These are phyloP conservation scores for Dorcoceras hygrometricum DNA, from an alignment of 257 asterid species.

Conservation along the genomic window DNA sequence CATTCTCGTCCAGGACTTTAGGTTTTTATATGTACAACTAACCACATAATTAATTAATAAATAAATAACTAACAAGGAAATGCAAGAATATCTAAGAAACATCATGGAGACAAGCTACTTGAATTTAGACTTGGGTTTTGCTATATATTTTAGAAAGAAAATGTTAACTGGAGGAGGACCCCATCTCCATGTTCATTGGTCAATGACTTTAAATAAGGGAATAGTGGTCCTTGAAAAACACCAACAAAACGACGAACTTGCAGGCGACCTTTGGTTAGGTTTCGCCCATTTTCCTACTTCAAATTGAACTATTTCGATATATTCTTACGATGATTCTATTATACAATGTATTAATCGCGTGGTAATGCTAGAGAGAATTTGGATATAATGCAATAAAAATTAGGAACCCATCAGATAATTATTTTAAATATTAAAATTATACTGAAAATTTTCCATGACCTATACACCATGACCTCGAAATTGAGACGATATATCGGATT, in stretches of 20 bases:
- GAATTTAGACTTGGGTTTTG: neutral
- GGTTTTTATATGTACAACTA: neutral
- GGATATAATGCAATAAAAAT: too few species aligned
- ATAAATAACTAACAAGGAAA: too few species aligned
- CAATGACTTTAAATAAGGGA: slow-evolving; percentile 16
- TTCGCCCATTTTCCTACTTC: neutral
- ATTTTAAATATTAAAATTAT: too few species aligned
- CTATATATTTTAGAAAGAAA: neutral
- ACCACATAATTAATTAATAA: neutral
- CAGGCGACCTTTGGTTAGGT: neutral
- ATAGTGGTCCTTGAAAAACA: slow-evolving; percentile 6
- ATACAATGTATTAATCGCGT: too few species aligned
- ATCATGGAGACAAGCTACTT: neutral
- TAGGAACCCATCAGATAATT: too few species aligned
- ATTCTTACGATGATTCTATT: too few species aligned
- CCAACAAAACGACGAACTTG: neutral
- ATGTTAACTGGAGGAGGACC: neutral
- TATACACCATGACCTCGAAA: too few species aligned
- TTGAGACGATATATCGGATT: too few species aligned
- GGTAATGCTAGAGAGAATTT: too few species aligned
- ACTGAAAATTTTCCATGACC: too few species aligned
- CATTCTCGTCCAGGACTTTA: neutral
- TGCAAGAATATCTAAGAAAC: neutral
- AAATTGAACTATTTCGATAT: too few species aligned
- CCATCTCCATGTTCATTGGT: slow-evolving; percentile 21